Conservation (phyloP, 2,329 filamentous ascomycete species). For the Phaeosphaeria sp. region DNA sequence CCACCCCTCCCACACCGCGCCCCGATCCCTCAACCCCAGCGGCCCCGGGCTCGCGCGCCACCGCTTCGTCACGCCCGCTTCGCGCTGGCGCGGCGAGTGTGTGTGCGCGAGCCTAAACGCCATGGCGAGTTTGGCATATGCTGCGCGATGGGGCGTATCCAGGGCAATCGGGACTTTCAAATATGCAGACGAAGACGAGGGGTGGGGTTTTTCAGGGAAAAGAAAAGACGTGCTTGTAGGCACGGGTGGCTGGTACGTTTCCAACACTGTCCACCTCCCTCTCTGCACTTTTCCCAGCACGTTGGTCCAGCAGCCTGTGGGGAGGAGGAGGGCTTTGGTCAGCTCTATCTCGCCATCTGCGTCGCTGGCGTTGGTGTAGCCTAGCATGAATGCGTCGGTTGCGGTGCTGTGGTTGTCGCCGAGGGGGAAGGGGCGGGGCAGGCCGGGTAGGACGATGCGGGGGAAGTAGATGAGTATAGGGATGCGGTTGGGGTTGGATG, state of each 20-base stretch:
- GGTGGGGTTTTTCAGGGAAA: no score
- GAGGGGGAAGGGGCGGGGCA: constrained; percentile 7
- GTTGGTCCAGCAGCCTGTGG: constrained; percentile 28
- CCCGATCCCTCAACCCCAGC: constrained; percentile 28
- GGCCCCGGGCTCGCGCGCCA: constrained; percentile 30
- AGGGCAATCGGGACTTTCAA: no score
- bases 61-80: constrained; percentile 39
- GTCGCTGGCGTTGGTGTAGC: constrained; percentile 9
- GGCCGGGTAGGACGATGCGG: constrained; percentile 19
- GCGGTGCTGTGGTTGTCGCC: constrained; percentile 11
- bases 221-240: background rate
- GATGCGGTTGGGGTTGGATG: constrained; percentile 7
- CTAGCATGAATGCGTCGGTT: constrained; percentile 41
- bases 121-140: constrained; percentile 27
- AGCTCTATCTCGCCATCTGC: constrained; percentile 1
- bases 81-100: constrained; percentile 12
- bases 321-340: constrained; percentile 33
- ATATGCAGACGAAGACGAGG: no score
- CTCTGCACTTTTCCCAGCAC: constrained; percentile 14
- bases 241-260: constrained; percentile 22
- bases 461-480: constrained; percentile 41
- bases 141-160: constrained; percentile 15
- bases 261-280: constrained; percentile 23
- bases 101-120: constrained; percentile 6
- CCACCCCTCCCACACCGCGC: constrained; percentile 44